phyloP scores from a whole-genome alignment of 805 yeast genomes.

The Ogataea siamensis region DNA sequence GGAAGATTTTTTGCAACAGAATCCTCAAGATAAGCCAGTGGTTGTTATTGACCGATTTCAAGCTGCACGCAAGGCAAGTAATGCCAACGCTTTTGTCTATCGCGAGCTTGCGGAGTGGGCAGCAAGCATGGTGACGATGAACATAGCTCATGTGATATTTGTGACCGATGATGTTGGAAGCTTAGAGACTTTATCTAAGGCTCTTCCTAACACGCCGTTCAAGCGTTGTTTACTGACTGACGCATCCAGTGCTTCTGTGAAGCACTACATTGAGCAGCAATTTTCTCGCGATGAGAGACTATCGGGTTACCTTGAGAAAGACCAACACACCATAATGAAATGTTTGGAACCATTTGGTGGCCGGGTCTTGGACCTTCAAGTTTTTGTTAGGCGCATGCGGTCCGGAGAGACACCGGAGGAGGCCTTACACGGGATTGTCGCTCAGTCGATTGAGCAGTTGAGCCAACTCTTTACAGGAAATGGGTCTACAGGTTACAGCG shows the following conservation, averaged over 20 bases:
- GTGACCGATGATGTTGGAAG: constrained; percentile 84
- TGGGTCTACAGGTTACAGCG: constrained; percentile 48
- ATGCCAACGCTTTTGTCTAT: constrained; percentile 62
- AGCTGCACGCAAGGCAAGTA: constrained; percentile 51
- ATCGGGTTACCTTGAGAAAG: constrained; percentile 20
- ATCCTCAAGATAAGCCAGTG: constrained; percentile 84
- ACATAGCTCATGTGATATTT: constrained; percentile 85
- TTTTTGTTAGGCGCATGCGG: constrained; percentile 80
- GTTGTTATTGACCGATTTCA: constrained; percentile 76
- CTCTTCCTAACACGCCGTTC: constrained; percentile 86
- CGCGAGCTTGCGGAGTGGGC: constrained; percentile 88
- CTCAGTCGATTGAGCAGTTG: constrained; percentile 83
- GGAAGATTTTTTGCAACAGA: constrained; percentile 79
- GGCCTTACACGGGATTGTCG: constrained; percentile 77
- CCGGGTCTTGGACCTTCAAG: constrained; percentile 88
- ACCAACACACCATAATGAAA: constrained; percentile 42
- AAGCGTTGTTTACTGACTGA: constrained; percentile 73
- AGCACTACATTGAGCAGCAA: constrained; percentile 62
- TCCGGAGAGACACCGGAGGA: constrained; percentile 81
- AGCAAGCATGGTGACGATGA: constrained; percentile 67
- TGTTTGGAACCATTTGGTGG: constrained; percentile 85
- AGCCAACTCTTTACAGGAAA: constrained; percentile 68
- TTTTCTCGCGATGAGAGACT: constrained; percentile 34
- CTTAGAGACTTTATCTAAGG: constrained; percentile 59
- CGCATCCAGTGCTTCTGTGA: constrained; percentile 71